Percentiles rank a stretch among this genome's conserved stretches.
These are phyloP conservation scores for Kandelia obovata DNA, from an alignment of 345 rosid genomes.

Conservation along the genomic window DNA sequence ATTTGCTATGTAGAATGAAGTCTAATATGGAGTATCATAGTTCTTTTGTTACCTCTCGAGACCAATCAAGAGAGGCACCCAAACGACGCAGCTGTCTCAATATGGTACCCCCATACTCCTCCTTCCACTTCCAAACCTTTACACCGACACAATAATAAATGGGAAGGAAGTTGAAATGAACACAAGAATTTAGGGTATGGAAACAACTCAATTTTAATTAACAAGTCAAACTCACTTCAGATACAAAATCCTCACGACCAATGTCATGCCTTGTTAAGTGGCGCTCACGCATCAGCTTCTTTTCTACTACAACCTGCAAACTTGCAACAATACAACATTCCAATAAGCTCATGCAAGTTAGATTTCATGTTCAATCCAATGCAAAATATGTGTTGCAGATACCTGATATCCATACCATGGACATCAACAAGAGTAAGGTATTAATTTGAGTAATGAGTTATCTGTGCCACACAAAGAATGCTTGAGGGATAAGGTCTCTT, in stretches of 20 bases:
- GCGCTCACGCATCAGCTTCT: constrained; percentile 79
- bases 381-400: background rate
- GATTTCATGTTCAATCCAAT: background rate
- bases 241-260: constrained; percentile 83
- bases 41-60: constrained; percentile 71
- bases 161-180: constrained; percentile 1
- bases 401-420: background rate
- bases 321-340: constrained; percentile 7
- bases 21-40: background rate
- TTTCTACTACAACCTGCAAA: constrained; percentile 89
- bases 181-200: background rate
- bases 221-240: constrained; percentile 52
- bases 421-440: background rate
- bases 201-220: constrained; percentile 10
- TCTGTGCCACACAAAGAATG: background rate
- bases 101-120: constrained; percentile 73
- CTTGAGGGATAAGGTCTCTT: too few relatives aligned
- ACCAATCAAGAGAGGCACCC: constrained; percentile 98
- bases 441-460: background rate
- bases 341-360: constrained; percentile 3
- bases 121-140: constrained; percentile 97
- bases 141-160: constrained; percentile 14
- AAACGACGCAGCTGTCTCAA: constrained; percentile 61
- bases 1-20: background rate
- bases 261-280: constrained; percentile 76